Conservation (phyloP, 176 grass and related monocot genomes). For the bread wheat (Triticum aestivum) region IWGSC_CS_RefSeq_v2.1 NC_057806.1:76764449-76764948, state of each 20-base stretch:
- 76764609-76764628: conserved; percentile 24
- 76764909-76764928: conserved; percentile 30
- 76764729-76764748: conserved; percentile 25
- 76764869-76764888: conserved; percentile 44
- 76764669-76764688: conserved; percentile 20
- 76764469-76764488: conserved; percentile 23
- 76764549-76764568: conserved; percentile 29
- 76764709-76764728: conserved; percentile 21
- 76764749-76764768: conserved; percentile 21
- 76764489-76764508: not conserved
- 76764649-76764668: conserved; percentile 21
- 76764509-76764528: conserved; percentile 20
- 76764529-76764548: conserved; percentile 27
- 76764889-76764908: conserved; percentile 47
- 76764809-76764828: conserved; percentile 42
- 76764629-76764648: conserved; percentile 31
- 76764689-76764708: conserved; percentile 28
- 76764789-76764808: conserved; percentile 17
- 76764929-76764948: conserved; percentile 40
- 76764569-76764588: conserved; percentile 27
- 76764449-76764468: not conserved
- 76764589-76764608: conserved; percentile 29
- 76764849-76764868: conserved; percentile 37
- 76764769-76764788: conserved; percentile 27
- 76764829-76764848: conserved; percentile 25